A percentile compares a stretch with the other conserved stretches of the same genome.
Conservation (phyloP, 345 rosid genomes). For the Leavenworthia alabamica region DNA sequence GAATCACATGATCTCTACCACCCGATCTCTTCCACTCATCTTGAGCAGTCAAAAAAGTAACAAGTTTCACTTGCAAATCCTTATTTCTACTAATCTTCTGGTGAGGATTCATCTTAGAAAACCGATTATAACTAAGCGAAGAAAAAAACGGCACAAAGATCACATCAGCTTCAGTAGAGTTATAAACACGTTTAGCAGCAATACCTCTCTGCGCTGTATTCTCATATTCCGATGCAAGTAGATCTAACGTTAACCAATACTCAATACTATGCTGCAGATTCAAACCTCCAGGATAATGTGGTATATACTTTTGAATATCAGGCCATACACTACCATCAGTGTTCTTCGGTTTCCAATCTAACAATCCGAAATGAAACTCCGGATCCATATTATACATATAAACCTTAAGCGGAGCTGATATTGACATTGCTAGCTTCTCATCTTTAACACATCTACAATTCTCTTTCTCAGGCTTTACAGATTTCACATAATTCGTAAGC, state of each 20-base stretch:
- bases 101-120: conserved; percentile 61
- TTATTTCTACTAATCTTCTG: conserved; percentile 57
- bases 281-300: conserved; percentile 80
- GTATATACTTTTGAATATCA: conserved; percentile 50
- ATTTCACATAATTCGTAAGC: conserved; percentile 20
- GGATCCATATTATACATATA: conserved; percentile 89
- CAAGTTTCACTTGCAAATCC: conserved; percentile 63
- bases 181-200: conserved; percentile 58
- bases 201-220: conserved; percentile 35
- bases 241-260: conserved; percentile 93
- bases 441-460: conserved; percentile 15
- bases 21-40: conserved; percentile 77
- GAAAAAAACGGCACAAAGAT: conserved; percentile 89
- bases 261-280: conserved; percentile 94
- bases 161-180: conserved; percentile 81
- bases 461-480: background rate
- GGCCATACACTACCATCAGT: conserved; percentile 58
- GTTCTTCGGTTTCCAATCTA: conserved; percentile 56
- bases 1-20: conserved; percentile 68
- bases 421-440: background rate
- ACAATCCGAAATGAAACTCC: conserved; percentile 80
- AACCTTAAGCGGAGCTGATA: conserved; percentile 47
- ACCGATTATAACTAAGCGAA: conserved; percentile 74
- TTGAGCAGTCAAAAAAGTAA: conserved; percentile 48
- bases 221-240: conserved; percentile 66